Conservation (phyloP, 129 eudicot species). For the Glebionis coronaria region DNA sequence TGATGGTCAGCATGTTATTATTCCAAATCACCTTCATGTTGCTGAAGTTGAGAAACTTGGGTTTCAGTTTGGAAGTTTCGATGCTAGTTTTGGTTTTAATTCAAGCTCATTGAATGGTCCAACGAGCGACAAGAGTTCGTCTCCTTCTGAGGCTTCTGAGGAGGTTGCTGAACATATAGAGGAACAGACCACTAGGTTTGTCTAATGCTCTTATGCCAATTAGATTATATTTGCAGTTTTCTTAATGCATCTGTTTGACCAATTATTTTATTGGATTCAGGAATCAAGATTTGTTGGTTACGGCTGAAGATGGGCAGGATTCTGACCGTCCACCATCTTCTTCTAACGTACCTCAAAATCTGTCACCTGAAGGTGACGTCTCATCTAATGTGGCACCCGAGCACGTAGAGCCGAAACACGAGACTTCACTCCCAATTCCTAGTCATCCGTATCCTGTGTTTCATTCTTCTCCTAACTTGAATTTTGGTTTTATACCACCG, state of each 20-base stretch:
- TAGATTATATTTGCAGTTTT: neutral
- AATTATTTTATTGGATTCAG: constrained; percentile 36
- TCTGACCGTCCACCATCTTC: constrained; percentile 47
- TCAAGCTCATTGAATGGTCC: constrained; percentile 30
- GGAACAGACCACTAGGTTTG: constrained; percentile 53
- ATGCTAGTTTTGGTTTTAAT: constrained; percentile 53
- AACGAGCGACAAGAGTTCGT: constrained; percentile 35
- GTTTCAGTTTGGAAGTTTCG: constrained; percentile 91
- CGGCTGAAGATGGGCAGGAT: constrained; percentile 39
- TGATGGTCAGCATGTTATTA: constrained; percentile 66
- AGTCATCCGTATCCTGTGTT: constrained; percentile 46
- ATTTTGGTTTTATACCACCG: constrained; percentile 67
- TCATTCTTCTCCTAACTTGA: constrained; percentile 52
- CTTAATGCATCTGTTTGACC: constrained; percentile 9
- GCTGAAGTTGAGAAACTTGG: constrained; percentile 79
- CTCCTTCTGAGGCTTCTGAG: constrained; percentile 53
- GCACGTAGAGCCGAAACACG: constrained; percentile 48
- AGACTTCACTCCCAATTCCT: constrained; percentile 39
- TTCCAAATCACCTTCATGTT: constrained; percentile 85
- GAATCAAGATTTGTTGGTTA: constrained; percentile 39
- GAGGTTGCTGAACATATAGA: constrained; percentile 39
- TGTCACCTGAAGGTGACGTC: constrained; percentile 46
- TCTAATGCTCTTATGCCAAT: too few species aligned
- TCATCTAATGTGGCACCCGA: constrained; percentile 51
- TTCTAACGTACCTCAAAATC: constrained; percentile 36